A percentile compares a stretch with the other conserved stretches of the same genome.
Conservation (phyloP, 1,139 yeast genomes). For the Wickerhamomyces sp. region DNA sequence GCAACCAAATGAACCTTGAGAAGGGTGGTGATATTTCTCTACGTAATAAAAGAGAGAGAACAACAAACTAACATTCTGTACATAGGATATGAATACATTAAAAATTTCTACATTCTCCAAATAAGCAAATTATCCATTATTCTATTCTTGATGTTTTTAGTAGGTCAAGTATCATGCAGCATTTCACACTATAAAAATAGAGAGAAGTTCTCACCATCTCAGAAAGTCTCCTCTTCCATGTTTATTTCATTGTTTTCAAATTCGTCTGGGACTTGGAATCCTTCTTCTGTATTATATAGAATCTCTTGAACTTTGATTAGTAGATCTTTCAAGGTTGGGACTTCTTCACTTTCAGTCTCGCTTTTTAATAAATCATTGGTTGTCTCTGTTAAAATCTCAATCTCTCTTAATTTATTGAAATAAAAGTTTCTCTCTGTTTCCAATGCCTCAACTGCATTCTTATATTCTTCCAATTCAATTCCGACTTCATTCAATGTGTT, state of each 20-base stretch:
- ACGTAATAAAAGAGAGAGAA: not conserved
- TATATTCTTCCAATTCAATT: slow-evolving; percentile 49
- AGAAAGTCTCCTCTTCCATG: slow-evolving; percentile 25
- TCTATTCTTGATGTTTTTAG: too few relatives aligned
- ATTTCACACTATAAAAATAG: too few relatives aligned
- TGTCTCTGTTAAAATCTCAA: slow-evolving; percentile 74
- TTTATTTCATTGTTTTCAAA: slow-evolving; percentile 17
- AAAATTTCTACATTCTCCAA: not conserved
- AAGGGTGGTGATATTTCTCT: not conserved
- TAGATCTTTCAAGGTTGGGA: slow-evolving; percentile 36
- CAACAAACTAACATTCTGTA: not conserved
- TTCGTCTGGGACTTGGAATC: slow-evolving; percentile 48
- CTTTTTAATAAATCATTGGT: slow-evolving; percentile 47
- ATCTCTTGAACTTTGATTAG: slow-evolving; percentile 66
- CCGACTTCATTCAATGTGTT: slow-evolving; percentile 37
- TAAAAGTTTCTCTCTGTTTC: slow-evolving; percentile 84
- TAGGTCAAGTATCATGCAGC: too few relatives aligned
- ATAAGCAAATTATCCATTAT: not conserved
- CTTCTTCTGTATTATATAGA: slow-evolving; percentile 77
- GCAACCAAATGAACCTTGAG: not conserved
- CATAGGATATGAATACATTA: not conserved
- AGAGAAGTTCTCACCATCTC: not conserved
- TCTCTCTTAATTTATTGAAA: slow-evolving; percentile 81
- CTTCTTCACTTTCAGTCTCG: slow-evolving; percentile 29
- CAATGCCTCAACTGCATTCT: slow-evolving; percentile 50